Evolutionary conservation across 2,329 filamentous ascomycete species (phyloP), one percentile per base, ranked within the genome.

Genomic region (Hortaea sp.): DNA sequence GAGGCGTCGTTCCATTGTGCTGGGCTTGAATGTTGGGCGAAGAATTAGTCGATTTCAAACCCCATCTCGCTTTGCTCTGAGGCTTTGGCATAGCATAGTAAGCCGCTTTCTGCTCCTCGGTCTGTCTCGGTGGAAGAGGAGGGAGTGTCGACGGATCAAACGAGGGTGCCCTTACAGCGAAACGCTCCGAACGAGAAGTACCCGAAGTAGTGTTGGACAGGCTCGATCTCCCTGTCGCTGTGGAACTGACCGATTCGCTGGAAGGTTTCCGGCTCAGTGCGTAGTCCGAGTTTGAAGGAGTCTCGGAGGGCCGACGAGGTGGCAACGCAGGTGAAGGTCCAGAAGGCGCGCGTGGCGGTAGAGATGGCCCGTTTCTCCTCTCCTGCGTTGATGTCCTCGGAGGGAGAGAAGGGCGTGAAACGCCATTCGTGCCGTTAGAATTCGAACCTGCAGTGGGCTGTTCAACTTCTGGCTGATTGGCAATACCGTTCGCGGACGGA

Each of bases 121-220:
- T 57, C 44, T 65, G 62, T 54, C 73, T 77, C 1, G 73, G 69
- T 42, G 76, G 77, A 32, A 80, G 63, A 29, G 72, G 66, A 43
- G 78, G 78, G 7, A 81, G 62, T 34, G 71, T 69, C 10, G 70
- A 61, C 42, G 76, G 72, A 49, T 77, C 75, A 63, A 73, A 82
- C 41, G 72, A 71, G 7, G 79, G 78, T 5, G 78, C 63, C 43
- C 53, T 48, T 42, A 65, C 53, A 6, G 54, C 51, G 32, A 52
- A 56, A 6, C 53, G 44, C 9, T 55, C 54, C 10, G 56, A 53
- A 38, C 47, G 44, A 2, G 59, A 61, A 9, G 59, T 57, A 35
- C 55, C 48, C 3, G 56, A 58, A 3, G 59, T 60, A 1, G 54
- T 51, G 34, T 67, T 68, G 9, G 76, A 78, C 7, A 72, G 59